Conservation (phyloP, 192 early-diverging fungal species). For the Coemansia asiatica region DNA sequence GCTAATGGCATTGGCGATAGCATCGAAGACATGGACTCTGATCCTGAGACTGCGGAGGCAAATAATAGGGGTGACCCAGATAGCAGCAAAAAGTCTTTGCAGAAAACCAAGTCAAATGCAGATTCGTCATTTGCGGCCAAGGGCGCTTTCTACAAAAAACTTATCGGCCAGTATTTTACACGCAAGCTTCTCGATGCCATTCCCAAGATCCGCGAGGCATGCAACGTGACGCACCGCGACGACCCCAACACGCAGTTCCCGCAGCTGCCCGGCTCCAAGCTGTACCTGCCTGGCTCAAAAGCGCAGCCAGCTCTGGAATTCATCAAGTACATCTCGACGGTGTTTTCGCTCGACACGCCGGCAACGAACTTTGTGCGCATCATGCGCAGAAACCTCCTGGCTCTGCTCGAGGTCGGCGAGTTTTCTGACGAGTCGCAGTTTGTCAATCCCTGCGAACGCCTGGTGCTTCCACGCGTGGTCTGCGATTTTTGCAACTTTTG, state of each 20-base stretch:
- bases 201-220: constrained; percentile 60
- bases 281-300: constrained; percentile 5
- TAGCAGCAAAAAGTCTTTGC: not conserved
- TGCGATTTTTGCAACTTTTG: constrained; percentile 86
- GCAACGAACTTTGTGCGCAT: constrained; percentile 78
- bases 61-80: not conserved
- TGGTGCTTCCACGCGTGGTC: constrained; percentile 76
- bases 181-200: constrained; percentile 66
- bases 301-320: constrained; percentile 81
- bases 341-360: constrained; percentile 72
- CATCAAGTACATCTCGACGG: constrained; percentile 72
- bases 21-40: constrained; percentile 35
- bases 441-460: constrained; percentile 77
- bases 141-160: constrained; percentile 50
- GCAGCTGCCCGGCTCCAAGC: constrained; percentile 61
- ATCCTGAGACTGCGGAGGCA: too few species aligned
- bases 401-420: constrained; percentile 74
- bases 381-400: constrained; percentile 77
- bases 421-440: constrained; percentile 79
- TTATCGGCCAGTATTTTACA: constrained; percentile 61
- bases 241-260: constrained; percentile 60
- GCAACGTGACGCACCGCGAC: constrained; percentile 19
- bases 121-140: constrained; percentile 10
- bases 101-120: not conserved
- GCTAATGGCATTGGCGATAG: constrained; percentile 24